Conservation (phyloP, 176 grass and related monocot species). For the Triticum turgidum region DNA sequence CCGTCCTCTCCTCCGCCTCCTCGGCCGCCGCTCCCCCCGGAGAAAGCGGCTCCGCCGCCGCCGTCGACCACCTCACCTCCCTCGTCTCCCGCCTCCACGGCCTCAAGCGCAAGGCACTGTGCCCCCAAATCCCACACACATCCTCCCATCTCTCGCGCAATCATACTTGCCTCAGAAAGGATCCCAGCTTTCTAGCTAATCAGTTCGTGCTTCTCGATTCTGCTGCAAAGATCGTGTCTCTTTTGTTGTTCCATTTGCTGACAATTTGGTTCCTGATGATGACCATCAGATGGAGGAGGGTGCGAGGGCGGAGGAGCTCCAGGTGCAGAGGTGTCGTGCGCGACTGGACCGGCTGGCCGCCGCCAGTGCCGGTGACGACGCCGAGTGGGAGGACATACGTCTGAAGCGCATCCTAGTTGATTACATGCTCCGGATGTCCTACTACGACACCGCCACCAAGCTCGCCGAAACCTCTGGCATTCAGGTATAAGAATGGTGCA, state of each 20-base stretch:
- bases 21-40: not conserved
- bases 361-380: constrained; percentile 39
- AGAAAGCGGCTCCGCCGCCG: constrained; percentile 21
- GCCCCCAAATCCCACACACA: not conserved
- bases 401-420: constrained; percentile 90
- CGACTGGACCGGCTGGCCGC: constrained; percentile 71
- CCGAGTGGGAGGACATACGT: constrained; percentile 61
- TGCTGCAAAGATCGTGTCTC: not conserved
- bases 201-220: constrained; percentile 4
- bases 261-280: constrained; percentile 9
- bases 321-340: constrained; percentile 83
- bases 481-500: constrained; percentile 50
- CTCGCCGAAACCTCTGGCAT: constrained; percentile 61
- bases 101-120: constrained; percentile 81
- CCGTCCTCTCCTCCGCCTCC: constrained; percentile 59
- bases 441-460: constrained; percentile 70
- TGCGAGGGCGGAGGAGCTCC: constrained; percentile 49
- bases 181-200: not conserved
- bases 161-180: not conserved
- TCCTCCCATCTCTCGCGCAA: not conserved
- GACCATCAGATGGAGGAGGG: constrained; percentile 69
- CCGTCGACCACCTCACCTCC: constrained; percentile 69
- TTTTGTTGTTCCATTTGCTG: constrained; percentile 18
- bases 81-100: constrained; percentile 94
- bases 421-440: constrained; percentile 97